These are phyloP conservation scores for Saccharomycopsis lassenensis DNA, from an alignment of 805 yeast species.

Conservation along the genomic window DNA sequence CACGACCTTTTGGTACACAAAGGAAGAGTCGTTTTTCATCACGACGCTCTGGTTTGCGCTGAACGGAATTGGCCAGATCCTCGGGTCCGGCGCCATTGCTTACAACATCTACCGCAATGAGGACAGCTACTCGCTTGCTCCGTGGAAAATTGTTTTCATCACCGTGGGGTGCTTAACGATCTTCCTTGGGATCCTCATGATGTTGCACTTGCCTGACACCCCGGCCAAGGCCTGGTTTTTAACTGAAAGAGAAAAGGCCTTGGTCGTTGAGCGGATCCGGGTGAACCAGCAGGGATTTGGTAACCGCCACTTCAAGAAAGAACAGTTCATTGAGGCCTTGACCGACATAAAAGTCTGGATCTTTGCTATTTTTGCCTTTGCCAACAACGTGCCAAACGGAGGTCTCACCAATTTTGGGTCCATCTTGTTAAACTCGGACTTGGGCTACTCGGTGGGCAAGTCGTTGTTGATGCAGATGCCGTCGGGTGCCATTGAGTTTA, in stretches of 20 bases:
- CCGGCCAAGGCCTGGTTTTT: slow-evolving; percentile 33
- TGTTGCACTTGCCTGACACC: slow-evolving; percentile 35
- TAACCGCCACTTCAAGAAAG: slow-evolving; percentile 27
- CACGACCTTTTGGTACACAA: slow-evolving; percentile 28
- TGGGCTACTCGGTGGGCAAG: slow-evolving; percentile 30
- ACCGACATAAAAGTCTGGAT: slow-evolving; percentile 33
- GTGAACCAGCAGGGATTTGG: slow-evolving; percentile 36
- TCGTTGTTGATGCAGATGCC: slow-evolving; percentile 37
- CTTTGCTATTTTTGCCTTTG: slow-evolving; percentile 24
- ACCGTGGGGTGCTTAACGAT: slow-evolving; percentile 44
- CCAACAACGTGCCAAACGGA: slow-evolving; percentile 32
- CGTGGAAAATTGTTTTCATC: slow-evolving; percentile 46
- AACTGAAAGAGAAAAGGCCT: slow-evolving; percentile 29
- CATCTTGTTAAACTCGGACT: slow-evolving; percentile 27
- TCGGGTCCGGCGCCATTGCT: slow-evolving; percentile 37
- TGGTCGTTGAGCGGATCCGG: slow-evolving; percentile 34
- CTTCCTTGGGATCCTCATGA: slow-evolving; percentile 31
- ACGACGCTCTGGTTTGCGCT: slow-evolving; percentile 29
- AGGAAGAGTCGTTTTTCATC: slow-evolving; percentile 27
- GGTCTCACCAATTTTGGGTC: slow-evolving; percentile 36
- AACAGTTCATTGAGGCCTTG: slow-evolving; percentile 30
- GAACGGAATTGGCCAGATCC: slow-evolving; percentile 26
- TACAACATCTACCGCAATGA: slow-evolving; percentile 33
- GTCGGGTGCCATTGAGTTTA: slow-evolving; percentile 36
- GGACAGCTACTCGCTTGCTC: slow-evolving; percentile 26